Base-by-base conservation (phyloP, 169 alveolate species). In the Theileria parva region DNA sequence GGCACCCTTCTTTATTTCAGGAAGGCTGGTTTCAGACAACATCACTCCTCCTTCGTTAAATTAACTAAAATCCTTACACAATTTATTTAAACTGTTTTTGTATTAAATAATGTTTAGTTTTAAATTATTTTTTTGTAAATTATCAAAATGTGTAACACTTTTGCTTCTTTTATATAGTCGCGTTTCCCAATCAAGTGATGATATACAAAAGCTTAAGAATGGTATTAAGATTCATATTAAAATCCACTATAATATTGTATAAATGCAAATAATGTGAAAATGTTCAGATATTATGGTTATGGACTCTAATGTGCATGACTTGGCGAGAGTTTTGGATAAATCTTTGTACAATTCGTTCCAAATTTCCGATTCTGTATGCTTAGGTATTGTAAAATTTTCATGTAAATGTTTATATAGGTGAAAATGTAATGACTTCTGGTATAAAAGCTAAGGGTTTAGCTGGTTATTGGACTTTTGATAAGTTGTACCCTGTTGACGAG, bases 401-500 rank as follows among this genome's bases (percentile, higher is more conserved):
- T 0, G n/a, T 61, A 8, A 13, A n/a, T 63, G 51, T 11, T 12
- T 0, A 6, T 68, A 9, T 48, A 83, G 89, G 85, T 9, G 80
- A 74, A 23, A 61, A 65, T 0, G 84, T 85, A 17, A 25, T 85
- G 7, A 39, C 28, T 51, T 4, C 85, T 21, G 27, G 32, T 2
- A 39, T 79, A 11, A 25, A n/a, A 0, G 79, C 67, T 23, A 67
- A 68, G 21, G 91, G 91, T 19, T 74, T 85, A 8, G 84, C 77
- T 6, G 91, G 81, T 15, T 50, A 59, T 39, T 85, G 91, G 91
- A 64, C 78, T 25, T 85, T 85, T 61, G 91, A 85, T 79, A 64
- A 59, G 51, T 13, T 78, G n/a, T 28, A 77, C 25, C 79, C 87
- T 17, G 50, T 85, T 28, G 91, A 85, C 51, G 87, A 78, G 68